Percentiles rank a stretch among this genome's conserved stretches.
Evolutionary conservation across 2,329 filamentous ascomycete species (phyloP).

Genomic region (Stachybotrys elegans): DNA sequence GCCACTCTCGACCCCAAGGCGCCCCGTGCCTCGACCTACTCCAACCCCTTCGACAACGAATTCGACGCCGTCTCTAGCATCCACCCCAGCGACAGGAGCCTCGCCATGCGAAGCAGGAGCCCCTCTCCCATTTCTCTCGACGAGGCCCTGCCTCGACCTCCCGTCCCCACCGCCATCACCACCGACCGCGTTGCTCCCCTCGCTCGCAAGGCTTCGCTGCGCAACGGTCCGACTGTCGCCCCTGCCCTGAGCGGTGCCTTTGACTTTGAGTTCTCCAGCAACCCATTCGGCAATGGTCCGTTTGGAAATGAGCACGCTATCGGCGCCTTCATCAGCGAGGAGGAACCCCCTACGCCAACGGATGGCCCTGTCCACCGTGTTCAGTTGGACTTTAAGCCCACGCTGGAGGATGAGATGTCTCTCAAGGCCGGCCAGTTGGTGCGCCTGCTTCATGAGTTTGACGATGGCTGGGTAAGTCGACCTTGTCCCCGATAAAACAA

Average conservation of each 20-base stretch:
- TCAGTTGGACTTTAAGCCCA: conserved; percentile 89
- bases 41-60: conserved; percentile 62
- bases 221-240: conserved; percentile 44
- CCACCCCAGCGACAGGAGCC: conserved; percentile 27
- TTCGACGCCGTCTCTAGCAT: neutral
- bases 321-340: conserved; percentile 27
- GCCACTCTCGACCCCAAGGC: conserved; percentile 45
- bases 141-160: conserved; percentile 13
- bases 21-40: conserved; percentile 43
- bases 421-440: conserved; percentile 79
- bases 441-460: conserved; percentile 88
- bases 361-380: conserved; percentile 76
- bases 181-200: conserved; percentile 34
- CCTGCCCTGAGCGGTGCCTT: conserved; percentile 19
- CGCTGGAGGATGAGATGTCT: conserved; percentile 85
- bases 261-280: conserved; percentile 37
- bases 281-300: no score
- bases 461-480: conserved; percentile 88
- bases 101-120: conserved; percentile 11
- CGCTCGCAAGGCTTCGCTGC: conserved; percentile 51
- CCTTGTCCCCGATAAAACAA: neutral
- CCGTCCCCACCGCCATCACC: conserved; percentile 19
- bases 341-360: conserved; percentile 40
- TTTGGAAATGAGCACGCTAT: conserved; percentile 42
- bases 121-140: conserved; percentile 28